phyloP scores from a whole-genome alignment of 257 asterid genomes.

The Primulina huaijiensis region DNA sequence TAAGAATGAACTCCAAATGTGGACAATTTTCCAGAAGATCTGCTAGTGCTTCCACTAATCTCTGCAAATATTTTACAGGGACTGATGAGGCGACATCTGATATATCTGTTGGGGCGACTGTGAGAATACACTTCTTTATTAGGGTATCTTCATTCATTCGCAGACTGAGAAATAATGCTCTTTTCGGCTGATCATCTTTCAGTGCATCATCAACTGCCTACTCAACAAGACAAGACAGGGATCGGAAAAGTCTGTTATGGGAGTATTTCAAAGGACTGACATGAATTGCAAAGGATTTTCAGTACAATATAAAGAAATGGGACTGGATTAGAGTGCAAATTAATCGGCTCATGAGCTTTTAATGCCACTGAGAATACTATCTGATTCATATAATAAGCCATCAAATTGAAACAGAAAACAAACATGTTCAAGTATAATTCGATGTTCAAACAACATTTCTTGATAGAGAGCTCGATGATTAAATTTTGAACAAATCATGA shows the following conservation, averaged over 20 bases:
- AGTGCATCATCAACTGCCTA: slow-evolving; percentile 92
- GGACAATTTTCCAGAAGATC: slow-evolving; percentile 84
- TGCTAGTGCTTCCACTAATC: slow-evolving; percentile 80
- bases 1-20: slow-evolving; percentile 82
- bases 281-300: not conserved
- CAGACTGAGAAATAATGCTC: slow-evolving; percentile 85
- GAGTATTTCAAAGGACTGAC: not conserved
- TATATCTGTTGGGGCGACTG: slow-evolving; percentile 68
- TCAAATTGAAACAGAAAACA: not conserved
- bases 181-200: slow-evolving; percentile 51
- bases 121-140: slow-evolving; percentile 73
- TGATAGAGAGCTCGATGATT: not conserved
- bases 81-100: slow-evolving; percentile 79
- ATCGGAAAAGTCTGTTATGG: slow-evolving; percentile 16
- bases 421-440: not conserved
- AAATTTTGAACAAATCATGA: not conserved
- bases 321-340: not conserved
- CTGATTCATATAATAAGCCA: not conserved
- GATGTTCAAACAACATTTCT: not conserved
- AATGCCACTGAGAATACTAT: not conserved
- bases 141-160: slow-evolving; percentile 84
- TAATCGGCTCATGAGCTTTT: not conserved
- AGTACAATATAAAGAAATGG: not conserved
- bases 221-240: slow-evolving; percentile 18
- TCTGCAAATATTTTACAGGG: slow-evolving; percentile 75